Evolutionary conservation across 768 basidiomycete species (phyloP).

Genomic region (Cyclocybe aegerita): DNA sequence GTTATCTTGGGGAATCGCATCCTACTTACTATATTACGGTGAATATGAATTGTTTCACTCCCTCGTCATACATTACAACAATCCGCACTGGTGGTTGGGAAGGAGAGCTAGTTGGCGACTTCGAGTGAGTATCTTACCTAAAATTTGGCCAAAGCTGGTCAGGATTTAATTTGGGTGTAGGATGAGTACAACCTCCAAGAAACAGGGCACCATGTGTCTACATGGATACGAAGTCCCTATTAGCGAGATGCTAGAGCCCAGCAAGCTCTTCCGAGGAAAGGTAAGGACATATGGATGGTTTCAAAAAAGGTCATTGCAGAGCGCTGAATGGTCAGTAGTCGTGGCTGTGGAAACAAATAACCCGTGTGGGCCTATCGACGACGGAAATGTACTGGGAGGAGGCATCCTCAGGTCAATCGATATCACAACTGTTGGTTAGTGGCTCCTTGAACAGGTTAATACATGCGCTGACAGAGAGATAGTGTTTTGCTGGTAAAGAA

Average conservation of each 20-base stretch:
- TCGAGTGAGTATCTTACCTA: conserved; percentile 34
- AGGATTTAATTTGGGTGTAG: background rate
- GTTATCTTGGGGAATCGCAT: conserved; percentile 22
- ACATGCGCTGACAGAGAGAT: background rate
- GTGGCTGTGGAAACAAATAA: conserved; percentile 17
- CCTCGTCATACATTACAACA: conserved; percentile 46
- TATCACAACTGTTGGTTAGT: background rate
- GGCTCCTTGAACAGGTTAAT: no score
- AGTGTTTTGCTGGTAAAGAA: conserved; percentile 43
- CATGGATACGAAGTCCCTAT: conserved; percentile 36
- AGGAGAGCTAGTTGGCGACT: conserved; percentile 46
- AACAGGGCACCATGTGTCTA: conserved; percentile 30
- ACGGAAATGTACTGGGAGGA: conserved; percentile 17
- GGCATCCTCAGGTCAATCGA: conserved; percentile 7
- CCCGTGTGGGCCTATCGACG: conserved; percentile 1
- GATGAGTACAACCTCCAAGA: background rate
- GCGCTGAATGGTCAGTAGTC: conserved; percentile 4
- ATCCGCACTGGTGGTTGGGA: conserved; percentile 38
- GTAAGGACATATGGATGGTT: conserved; percentile 1
- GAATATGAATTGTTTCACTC: conserved; percentile 49
- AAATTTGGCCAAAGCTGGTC: background rate
- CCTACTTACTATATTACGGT: conserved; percentile 45
- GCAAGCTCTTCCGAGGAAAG: conserved; percentile 34
- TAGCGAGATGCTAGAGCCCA: conserved; percentile 32
- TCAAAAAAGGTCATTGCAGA: background rate